Evolutionary conservation across 768 basidiomycete species (phyloP).

Genomic region (Termitomyces sp.): DNA sequence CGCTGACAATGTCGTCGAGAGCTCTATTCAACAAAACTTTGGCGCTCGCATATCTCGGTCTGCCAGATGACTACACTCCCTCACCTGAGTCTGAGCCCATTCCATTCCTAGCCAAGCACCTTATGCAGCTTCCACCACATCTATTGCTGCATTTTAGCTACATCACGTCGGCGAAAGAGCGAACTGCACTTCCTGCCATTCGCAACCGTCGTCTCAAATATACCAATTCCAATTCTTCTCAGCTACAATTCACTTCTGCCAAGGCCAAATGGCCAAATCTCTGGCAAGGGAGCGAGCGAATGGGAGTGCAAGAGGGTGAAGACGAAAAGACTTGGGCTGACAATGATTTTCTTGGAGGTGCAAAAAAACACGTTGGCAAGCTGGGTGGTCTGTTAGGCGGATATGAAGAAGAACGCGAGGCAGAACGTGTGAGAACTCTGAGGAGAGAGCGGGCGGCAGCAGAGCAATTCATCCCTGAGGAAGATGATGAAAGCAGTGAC

Average conservation of each 20-base stretch:
- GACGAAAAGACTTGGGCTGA: slow-evolving; percentile 75
- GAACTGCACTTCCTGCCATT: slow-evolving; percentile 58
- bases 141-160: slow-evolving; percentile 43
- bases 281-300: slow-evolving; percentile 56
- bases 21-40: slow-evolving; percentile 29
- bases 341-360: slow-evolving; percentile 55
- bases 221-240: slow-evolving; percentile 47
- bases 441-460: slow-evolving; percentile 37
- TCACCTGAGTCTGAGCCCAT: slow-evolving; percentile 57
- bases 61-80: slow-evolving; percentile 56
- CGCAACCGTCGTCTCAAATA: slow-evolving; percentile 74
- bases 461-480: slow-evolving; percentile 59
- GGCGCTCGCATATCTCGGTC: slow-evolving; percentile 47
- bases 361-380: slow-evolving; percentile 61
- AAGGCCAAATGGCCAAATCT: slow-evolving; percentile 60
- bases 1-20: slow-evolving; percentile 11
- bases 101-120: slow-evolving; percentile 57
- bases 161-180: slow-evolving; percentile 58
- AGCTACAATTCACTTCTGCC: slow-evolving; percentile 53
- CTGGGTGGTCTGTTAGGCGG: slow-evolving; percentile 60
- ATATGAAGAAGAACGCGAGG: slow-evolving; percentile 78
- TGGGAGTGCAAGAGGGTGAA: slow-evolving; percentile 46
- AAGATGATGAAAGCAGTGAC: slow-evolving; percentile 67
- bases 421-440: slow-evolving; percentile 49
- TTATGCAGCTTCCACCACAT: slow-evolving; percentile 66